Percentiles rank a stretch among this genome's conserved stretches.
Evolutionary conservation across 192 early-diverging fungal genomes (phyloP).

Genomic region (Coemansia sp.): DNA sequence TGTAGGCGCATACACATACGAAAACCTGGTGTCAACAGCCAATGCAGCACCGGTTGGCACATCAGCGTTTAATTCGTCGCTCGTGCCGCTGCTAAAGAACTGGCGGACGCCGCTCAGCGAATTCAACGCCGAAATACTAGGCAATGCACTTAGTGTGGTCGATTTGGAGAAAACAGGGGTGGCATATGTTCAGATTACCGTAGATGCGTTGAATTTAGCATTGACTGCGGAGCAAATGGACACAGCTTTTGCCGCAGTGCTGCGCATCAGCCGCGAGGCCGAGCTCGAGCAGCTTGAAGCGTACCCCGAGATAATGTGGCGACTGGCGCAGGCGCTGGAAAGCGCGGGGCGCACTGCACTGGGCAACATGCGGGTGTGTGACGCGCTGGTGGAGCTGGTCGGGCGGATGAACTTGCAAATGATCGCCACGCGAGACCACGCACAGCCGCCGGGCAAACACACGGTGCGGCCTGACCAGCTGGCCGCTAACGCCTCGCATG

Average conservation of each 20-base stretch:
- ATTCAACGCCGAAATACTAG: not conserved
- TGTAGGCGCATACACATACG: slow-evolving; percentile 3
- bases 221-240: slow-evolving; percentile 9
- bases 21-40: slow-evolving; percentile 2
- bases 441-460: not conserved
- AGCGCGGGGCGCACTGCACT: not conserved
- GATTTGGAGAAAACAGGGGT: not conserved
- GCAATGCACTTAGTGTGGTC: not conserved
- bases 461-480: not conserved
- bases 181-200: slow-evolving; percentile 25
- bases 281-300: slow-evolving; percentile 17
- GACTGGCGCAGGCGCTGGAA: slow-evolving; percentile 16
- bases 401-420: slow-evolving; percentile 27
- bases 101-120: slow-evolving; percentile 5
- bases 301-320: slow-evolving; percentile 21
- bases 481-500: slow-evolving; percentile 2
- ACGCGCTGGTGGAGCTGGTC: slow-evolving; percentile 17
- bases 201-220: slow-evolving; percentile 28
- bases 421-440: slow-evolving; percentile 5
- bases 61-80: not conserved
- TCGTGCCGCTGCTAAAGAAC: slow-evolving; percentile 7
- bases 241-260: slow-evolving; percentile 9
- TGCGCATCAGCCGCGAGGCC: not conserved
- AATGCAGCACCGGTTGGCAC: not conserved
- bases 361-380: slow-evolving; percentile 9